These are phyloP conservation scores for Pterulicium gracile DNA, from an alignment of 1,284 basidiomycete genomes.

Conservation along the genomic window DNA sequence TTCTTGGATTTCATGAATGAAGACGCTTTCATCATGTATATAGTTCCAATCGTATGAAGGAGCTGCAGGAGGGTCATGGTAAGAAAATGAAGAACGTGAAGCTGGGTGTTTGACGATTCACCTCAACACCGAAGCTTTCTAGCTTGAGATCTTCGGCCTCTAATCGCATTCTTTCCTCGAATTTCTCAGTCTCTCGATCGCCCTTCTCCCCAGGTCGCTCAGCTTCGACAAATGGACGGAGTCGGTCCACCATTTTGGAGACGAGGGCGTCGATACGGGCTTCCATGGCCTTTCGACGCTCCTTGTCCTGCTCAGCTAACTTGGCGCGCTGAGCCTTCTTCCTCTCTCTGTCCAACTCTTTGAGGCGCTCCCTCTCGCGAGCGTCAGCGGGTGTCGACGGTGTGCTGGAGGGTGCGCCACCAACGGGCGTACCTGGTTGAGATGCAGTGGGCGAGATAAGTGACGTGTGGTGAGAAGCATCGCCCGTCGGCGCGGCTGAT, in stretches of 20 bases:
- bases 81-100: conserved; percentile 5
- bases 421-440: conserved; percentile 5
- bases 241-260: conserved; percentile 70
- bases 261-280: conserved; percentile 65
- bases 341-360: conserved; percentile 23
- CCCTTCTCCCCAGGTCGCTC: conserved; percentile 78
- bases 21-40: conserved; percentile 90
- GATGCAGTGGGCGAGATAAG: conserved; percentile 1
- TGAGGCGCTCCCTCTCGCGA: conserved; percentile 8
- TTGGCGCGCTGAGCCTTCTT: conserved; percentile 77
- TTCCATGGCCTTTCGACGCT: conserved; percentile 72
- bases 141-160: conserved; percentile 97
- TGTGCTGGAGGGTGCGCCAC: conserved; percentile 6
- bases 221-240: conserved; percentile 85
- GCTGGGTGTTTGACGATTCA: conserved; percentile 22
- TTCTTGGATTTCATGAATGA: conserved; percentile 88
- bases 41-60: conserved; percentile 76
- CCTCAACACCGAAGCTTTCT: conserved; percentile 97
- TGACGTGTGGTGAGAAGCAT: not conserved
- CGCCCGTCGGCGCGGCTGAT: not conserved
- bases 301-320: conserved; percentile 69
- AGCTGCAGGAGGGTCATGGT: conserved; percentile 31
- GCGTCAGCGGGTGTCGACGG: conserved; percentile 4
- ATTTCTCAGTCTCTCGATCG: conserved; percentile 75
- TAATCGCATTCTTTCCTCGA: conserved; percentile 67